phyloP scores from a whole-genome alignment of 345 rosid genomes.

The Heritiera littoralis region DNA sequence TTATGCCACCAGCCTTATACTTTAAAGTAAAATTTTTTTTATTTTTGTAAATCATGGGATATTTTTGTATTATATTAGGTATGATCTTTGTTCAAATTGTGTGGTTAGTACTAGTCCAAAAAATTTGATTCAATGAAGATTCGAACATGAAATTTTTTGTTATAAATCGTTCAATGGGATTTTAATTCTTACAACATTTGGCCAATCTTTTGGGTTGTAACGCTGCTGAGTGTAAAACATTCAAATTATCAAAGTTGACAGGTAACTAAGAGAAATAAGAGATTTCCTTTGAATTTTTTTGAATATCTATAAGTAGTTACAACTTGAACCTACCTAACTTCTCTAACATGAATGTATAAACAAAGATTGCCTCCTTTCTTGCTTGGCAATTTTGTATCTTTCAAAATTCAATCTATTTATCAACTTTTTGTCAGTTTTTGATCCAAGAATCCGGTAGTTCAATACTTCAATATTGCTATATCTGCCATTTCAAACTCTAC shows the following conservation, averaged over 20 bases:
- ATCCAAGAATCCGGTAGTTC: not conserved
- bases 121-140: too few species aligned
- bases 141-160: too few species aligned
- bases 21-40: not conserved
- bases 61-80: too few species aligned
- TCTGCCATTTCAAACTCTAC: not conserved
- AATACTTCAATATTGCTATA: not conserved
- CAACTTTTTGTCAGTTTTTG: not conserved
- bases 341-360: slow-evolving; percentile 23
- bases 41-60: too few species aligned
- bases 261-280: not conserved
- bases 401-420: slow-evolving; percentile 29
- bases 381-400: slow-evolving; percentile 18
- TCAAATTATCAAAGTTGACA: not conserved
- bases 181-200: too few species aligned
- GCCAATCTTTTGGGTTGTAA: not conserved
- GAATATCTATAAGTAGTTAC: slow-evolving; percentile 13
- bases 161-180: too few species aligned
- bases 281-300: slow-evolving; percentile 12
- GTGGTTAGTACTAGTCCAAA: too few species aligned
- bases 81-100: too few species aligned
- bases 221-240: not conserved
- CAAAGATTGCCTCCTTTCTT: slow-evolving; percentile 14
- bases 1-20: not conserved
- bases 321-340: slow-evolving; percentile 9